phyloP scores from a whole-genome alignment of 192 early-diverging fungal species.

The Podila clonocystis region DNA sequence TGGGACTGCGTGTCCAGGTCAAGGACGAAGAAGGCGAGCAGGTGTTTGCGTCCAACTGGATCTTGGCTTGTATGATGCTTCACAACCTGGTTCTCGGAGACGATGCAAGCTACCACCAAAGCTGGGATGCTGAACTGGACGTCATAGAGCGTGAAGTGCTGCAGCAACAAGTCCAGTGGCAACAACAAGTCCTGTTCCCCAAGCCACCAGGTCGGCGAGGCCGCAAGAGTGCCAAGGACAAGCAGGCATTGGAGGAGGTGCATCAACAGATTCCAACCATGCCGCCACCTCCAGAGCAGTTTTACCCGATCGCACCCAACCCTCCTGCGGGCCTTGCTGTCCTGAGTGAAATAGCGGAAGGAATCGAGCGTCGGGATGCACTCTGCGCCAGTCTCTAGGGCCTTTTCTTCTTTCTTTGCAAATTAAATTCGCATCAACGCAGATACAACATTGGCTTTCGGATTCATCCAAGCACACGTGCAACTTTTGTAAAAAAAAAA shows the following conservation, averaged over 20 bases:
- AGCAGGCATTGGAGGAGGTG: not conserved
- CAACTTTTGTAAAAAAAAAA: too few relatives aligned
- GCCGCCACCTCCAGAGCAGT: not conserved
- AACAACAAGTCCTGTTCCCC: not conserved
- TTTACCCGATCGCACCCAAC: not conserved
- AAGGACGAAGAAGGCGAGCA: conserved; percentile 20
- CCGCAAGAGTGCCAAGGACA: not conserved
- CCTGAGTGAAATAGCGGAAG: not conserved
- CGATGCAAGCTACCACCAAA: conserved; percentile 12
- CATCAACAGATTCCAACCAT: not conserved
- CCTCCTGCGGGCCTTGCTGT: not conserved
- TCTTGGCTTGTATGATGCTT: conserved; percentile 32
- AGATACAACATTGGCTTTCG: too few relatives aligned
- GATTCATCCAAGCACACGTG: too few relatives aligned
- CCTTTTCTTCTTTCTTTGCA: too few relatives aligned
- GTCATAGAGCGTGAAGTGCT: conserved; percentile 6
- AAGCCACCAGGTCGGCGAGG: not conserved
- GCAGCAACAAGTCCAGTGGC: conserved; percentile 19
- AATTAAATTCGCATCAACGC: too few relatives aligned
- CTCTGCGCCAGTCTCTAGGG: conserved; percentile 2
- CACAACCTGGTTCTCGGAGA: conserved; percentile 45
- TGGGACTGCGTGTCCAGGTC: conserved; percentile 30
- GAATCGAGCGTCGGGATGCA: not conserved
- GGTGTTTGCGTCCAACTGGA: conserved; percentile 18
- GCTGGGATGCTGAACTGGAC: conserved; percentile 30